Conservation (phyloP, 257 asterid species). For the Penstemon barbatus region DNA sequence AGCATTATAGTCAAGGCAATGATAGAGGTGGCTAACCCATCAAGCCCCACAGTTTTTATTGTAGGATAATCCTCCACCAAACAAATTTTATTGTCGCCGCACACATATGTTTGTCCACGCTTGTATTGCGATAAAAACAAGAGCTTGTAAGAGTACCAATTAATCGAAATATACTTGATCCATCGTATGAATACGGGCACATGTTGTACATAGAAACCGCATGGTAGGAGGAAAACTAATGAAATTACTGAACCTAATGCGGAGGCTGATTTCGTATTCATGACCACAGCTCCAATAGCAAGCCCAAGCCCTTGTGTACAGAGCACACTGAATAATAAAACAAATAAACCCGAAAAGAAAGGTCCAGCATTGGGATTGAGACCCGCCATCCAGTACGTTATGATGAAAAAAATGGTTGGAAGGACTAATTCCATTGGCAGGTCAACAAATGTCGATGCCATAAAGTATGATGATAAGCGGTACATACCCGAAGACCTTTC, state of each 20-base stretch:
- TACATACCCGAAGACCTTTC: slow-evolving; percentile 63
- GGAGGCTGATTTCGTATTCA: slow-evolving; percentile 45
- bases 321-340: slow-evolving; percentile 33
- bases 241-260: slow-evolving; percentile 41
- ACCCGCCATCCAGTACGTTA: too few species aligned
- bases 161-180: slow-evolving; percentile 47
- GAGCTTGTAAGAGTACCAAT: slow-evolving; percentile 43
- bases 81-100: slow-evolving; percentile 34
- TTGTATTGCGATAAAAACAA: slow-evolving; percentile 13
- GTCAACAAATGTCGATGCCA: slow-evolving; percentile 48
- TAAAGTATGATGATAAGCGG: slow-evolving; percentile 52
- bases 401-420: too few species aligned
- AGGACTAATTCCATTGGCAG: slow-evolving; percentile 38
- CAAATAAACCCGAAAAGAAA: slow-evolving; percentile 21
- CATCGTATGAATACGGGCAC: slow-evolving; percentile 31
- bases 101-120: neutral
- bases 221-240: slow-evolving; percentile 38
- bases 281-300: slow-evolving; percentile 50
- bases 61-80: slow-evolving; percentile 1
- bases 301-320: slow-evolving; percentile 58
- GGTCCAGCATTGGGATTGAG: too few species aligned
- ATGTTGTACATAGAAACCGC: slow-evolving; percentile 43
- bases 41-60: slow-evolving; percentile 39
- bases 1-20: slow-evolving; percentile 49
- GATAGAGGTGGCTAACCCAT: slow-evolving; percentile 27